Conservation (phyloP, 805 yeast species). For the Pichia phayaonensis region DNA sequence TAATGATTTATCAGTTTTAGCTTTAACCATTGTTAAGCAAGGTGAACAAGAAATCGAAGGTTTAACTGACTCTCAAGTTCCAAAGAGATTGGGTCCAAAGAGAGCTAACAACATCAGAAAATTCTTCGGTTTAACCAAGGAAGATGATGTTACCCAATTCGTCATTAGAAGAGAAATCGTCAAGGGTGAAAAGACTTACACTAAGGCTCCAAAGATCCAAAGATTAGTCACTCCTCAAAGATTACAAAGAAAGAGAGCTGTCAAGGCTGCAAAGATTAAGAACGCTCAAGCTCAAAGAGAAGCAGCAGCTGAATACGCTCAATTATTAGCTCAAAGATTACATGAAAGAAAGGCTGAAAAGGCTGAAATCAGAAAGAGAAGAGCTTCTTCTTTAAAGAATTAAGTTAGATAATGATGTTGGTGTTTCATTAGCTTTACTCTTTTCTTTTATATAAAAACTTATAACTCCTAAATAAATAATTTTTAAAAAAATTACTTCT, state of each 20-base stretch:
- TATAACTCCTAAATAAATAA: not conserved
- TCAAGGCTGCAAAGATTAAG: conserved; percentile 86
- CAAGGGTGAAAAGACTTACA: conserved; percentile 97
- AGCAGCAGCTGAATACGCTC: conserved; percentile 99
- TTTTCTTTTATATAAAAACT: not conserved
- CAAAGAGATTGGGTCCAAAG: conserved; percentile 99
- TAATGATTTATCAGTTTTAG: conserved; percentile 91
- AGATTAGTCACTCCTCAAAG: conserved; percentile 98
- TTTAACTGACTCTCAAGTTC: conserved; percentile 87
- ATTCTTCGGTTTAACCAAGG: conserved; percentile 96
- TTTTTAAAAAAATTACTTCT: not conserved
- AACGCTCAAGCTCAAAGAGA: conserved; percentile 99
- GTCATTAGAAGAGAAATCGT: conserved; percentile 97
- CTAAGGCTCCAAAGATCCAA: conserved; percentile 99
- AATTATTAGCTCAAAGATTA: conserved; percentile 95
- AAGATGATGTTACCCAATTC: conserved; percentile 82
- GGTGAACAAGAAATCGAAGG: conserved; percentile 96
- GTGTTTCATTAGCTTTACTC: not conserved
- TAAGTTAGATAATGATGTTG: conserved; percentile 19
- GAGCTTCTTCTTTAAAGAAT: conserved; percentile 98
- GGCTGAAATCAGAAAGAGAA: conserved; percentile 99
- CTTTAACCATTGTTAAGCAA: conserved; percentile 91
- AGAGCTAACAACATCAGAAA: conserved; percentile 99
- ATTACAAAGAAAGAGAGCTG: conserved; percentile 98
- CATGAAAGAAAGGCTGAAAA: conserved; percentile 97